These are phyloP conservation scores for Macadamia tetraphylla DNA, from an alignment of 164 flowering plant species.

Conservation along the genomic window DNA sequence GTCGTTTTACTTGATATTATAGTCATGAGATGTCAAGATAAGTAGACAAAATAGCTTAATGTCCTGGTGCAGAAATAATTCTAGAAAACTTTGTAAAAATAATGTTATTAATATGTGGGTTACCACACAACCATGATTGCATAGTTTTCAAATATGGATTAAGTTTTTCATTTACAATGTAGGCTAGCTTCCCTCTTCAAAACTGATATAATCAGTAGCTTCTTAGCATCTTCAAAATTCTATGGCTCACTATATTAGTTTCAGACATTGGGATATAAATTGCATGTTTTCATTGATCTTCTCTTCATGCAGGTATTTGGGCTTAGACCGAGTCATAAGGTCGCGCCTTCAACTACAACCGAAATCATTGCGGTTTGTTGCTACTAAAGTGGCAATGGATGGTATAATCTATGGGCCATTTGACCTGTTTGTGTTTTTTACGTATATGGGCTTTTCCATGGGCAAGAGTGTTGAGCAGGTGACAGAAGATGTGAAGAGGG, in stretches of 20 bases:
- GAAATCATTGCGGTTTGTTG: conserved; percentile 64
- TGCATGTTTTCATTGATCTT: not conserved
- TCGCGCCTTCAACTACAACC: conserved; percentile 43
- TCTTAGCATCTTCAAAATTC: not conserved
- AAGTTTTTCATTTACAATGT: no score
- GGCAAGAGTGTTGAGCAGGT: conserved; percentile 70
- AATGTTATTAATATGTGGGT: no score
- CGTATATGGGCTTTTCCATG: conserved; percentile 74
- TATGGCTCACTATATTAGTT: not conserved
- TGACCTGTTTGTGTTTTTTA: conserved; percentile 69
- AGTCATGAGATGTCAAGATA: no score
- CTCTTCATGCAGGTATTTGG: conserved; percentile 61
- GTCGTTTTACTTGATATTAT: no score
- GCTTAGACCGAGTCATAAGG: conserved; percentile 61
- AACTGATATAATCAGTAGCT: not conserved
- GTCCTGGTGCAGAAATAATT: no score
- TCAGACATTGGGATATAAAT: not conserved
- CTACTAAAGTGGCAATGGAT: conserved; percentile 72
- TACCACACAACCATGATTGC: no score
- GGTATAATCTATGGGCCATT: conserved; percentile 76
- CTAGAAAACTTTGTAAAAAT: no score
- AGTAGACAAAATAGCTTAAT: no score
- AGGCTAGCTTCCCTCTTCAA: no score
- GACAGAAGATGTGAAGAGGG: conserved; percentile 84
- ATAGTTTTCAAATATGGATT: no score